Conservation (phyloP, 345 rosid genomes). For the Eucalyptus sp. region DNA sequence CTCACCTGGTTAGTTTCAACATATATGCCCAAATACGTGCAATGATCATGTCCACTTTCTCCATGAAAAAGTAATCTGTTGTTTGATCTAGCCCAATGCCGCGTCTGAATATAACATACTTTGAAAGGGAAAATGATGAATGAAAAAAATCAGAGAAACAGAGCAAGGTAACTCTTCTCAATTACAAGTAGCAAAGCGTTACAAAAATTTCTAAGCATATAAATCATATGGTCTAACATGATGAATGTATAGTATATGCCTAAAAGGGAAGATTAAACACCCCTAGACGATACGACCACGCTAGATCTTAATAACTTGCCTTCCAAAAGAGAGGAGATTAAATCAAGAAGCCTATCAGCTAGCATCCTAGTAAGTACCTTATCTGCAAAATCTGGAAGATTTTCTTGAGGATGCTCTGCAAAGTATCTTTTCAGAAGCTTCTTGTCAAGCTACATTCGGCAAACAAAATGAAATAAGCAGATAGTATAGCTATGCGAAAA, state of each 20-base stretch:
- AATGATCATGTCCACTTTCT: slow-evolving; percentile 74
- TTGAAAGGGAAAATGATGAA: not conserved
- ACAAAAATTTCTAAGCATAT: not conserved
- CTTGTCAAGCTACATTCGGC: slow-evolving; percentile 68
- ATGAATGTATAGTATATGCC: not conserved
- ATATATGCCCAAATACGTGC: slow-evolving; percentile 67
- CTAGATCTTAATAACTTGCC: not conserved
- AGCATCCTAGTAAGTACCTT: slow-evolving; percentile 38
- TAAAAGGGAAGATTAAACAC: not conserved
- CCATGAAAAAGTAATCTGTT: slow-evolving; percentile 72
- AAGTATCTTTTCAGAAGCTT: slow-evolving; percentile 61
- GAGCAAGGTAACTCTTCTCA: not conserved
- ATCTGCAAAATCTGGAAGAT: slow-evolving; percentile 75
- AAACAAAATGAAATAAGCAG: not conserved
- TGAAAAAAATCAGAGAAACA: not conserved
- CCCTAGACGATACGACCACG: not conserved
- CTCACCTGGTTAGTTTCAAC: slow-evolving; percentile 57
- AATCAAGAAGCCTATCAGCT: not conserved
- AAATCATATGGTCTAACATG: not conserved
- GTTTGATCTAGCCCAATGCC: slow-evolving; percentile 85
- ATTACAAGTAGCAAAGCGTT: not conserved
- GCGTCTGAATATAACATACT: slow-evolving; percentile 91
- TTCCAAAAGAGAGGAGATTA: not conserved
- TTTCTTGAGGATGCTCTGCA: slow-evolving; percentile 50
- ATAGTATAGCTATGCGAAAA: not conserved